phyloP scores from a whole-genome alignment of 1,284 basidiomycete genomes.

The Pseudomicrostroma phylloplanum region DNA sequence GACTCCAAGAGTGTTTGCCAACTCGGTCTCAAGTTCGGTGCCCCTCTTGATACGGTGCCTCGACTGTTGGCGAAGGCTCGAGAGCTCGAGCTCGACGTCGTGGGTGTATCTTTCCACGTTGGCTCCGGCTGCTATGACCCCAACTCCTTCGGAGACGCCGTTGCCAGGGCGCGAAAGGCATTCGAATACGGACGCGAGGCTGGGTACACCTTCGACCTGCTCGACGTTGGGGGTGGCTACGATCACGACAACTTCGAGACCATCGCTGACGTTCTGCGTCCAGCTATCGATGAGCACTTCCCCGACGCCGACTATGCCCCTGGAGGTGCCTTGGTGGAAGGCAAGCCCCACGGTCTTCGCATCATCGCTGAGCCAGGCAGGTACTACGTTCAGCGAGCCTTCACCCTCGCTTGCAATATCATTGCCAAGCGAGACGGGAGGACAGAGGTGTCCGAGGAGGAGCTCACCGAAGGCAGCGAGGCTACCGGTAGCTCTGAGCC shows the following conservation, averaged over 20 bases:
- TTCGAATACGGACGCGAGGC: constrained; percentile 80
- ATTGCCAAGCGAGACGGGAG: constrained; percentile 64
- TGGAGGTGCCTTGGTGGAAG: constrained; percentile 34
- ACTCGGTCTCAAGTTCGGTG: constrained; percentile 95
- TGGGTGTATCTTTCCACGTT: constrained; percentile 97
- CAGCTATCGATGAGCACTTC: constrained; percentile 74
- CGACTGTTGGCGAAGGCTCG: constrained; percentile 71
- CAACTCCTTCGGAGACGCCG: constrained; percentile 79
- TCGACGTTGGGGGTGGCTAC: constrained; percentile 95
- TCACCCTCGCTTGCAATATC: constrained; percentile 85
- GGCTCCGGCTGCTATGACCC: constrained; percentile 95
- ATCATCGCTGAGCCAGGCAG: constrained; percentile 95
- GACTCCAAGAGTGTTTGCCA: constrained; percentile 90
- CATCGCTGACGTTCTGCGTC: constrained; percentile 67
- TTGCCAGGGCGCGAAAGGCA: constrained; percentile 70
- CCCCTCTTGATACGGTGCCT: constrained; percentile 74
- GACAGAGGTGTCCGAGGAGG: constrained; percentile 17
- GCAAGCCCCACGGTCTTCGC: constrained; percentile 60
- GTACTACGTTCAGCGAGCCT: constrained; percentile 87
- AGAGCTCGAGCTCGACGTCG: constrained; percentile 74
- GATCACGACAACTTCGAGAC: constrained; percentile 80
- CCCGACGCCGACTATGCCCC: constrained; percentile 58
- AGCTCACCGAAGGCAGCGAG: constrained; percentile 10
- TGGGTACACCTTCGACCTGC: constrained; percentile 75
- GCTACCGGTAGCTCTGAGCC: constrained; percentile 7